These are phyloP conservation scores for Phalaenopsis hybrid DNA, from an alignment of 116 monocot species.

Conservation along the genomic window DNA sequence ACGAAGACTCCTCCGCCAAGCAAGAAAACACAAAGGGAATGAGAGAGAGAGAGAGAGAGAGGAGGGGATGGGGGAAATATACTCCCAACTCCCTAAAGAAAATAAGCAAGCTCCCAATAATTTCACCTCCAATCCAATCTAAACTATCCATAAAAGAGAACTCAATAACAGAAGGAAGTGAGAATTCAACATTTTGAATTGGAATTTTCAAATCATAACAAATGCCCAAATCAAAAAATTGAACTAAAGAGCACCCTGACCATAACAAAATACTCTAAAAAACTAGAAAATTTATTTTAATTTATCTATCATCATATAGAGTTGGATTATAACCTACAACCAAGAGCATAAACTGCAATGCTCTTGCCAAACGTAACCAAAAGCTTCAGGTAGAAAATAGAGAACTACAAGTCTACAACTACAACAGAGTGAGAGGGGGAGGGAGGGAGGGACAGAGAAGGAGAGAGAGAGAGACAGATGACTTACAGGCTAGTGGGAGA, in stretches of 20 bases:
- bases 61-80: background rate
- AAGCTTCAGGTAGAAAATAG: background rate
- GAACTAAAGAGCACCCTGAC: background rate
- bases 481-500: background rate
- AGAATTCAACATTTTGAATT: constrained; percentile 1
- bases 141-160: background rate
- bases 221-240: background rate
- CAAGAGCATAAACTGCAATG: background rate
- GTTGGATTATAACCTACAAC: background rate
- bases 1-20: too few species aligned
- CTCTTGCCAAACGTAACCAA: too few species aligned
- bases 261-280: background rate
- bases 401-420: background rate
- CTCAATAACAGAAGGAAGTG: background rate
- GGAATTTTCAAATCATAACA: background rate
- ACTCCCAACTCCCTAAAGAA: background rate
- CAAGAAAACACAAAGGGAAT: too few species aligned
- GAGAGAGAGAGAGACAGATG: background rate
- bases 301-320: background rate
- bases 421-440: too few species aligned
- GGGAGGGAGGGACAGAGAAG: too few species aligned
- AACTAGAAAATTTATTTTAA: background rate
- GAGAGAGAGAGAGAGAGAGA: too few species aligned
- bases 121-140: background rate
- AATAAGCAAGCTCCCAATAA: background rate